Base-by-base conservation (phyloP, 495 filamentous ascomycete species). In the Penicillium roqueforti region DNA sequence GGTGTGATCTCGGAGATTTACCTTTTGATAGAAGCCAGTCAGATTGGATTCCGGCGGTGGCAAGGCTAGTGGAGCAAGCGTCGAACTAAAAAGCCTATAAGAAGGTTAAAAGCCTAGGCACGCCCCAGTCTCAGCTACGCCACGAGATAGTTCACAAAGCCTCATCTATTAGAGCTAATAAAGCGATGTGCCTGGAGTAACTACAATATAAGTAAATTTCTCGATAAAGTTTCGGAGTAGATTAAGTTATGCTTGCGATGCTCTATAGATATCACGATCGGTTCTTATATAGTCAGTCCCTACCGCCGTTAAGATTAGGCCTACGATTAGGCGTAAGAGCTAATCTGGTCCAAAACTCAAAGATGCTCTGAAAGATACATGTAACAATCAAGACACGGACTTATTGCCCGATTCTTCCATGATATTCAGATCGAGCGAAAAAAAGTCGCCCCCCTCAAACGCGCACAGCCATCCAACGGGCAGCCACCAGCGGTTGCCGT, bases 1-100 rank as follows among this genome's bases (percentile, higher is more conserved):
- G 51, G 16, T 55, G n/a, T 47, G 58, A 64, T 61, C 58, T 65
- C 59, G 62, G 62, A 65, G 62, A 65, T 48, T 65, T 65, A 39
- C n/a, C 39, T n/a, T n/a, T n/a, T 46, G 40, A 41, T 14, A n/a
- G 13, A 31, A 31, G 14, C 56, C 51, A 49, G 20, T 49, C 44
- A 44, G n/a, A n/a, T n/a, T n/a, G 32, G 39, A 41, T 45, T 49
- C 22, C 44, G 26, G 40, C 25, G 28, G 22, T 9, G 48, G 39
- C 47, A 56, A 49, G 14, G 14, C 45, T 47, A 37, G 20, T 20
- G 46, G 20, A 29, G 36, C 23, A 28, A 50, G 23, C 34, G 3
- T 28, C 32, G 23, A 39, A 36, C 32, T 36, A 36, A 22, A 22
- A 22, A 22, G 8, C 9, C 19, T 14, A 40, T 20, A 6, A 16